A percentile compares a stretch with the other conserved stretches of the same genome.
phyloP scores from a whole-genome alignment of 1,284 basidiomycete genomes.

The Inonotus obliquus region DNA sequence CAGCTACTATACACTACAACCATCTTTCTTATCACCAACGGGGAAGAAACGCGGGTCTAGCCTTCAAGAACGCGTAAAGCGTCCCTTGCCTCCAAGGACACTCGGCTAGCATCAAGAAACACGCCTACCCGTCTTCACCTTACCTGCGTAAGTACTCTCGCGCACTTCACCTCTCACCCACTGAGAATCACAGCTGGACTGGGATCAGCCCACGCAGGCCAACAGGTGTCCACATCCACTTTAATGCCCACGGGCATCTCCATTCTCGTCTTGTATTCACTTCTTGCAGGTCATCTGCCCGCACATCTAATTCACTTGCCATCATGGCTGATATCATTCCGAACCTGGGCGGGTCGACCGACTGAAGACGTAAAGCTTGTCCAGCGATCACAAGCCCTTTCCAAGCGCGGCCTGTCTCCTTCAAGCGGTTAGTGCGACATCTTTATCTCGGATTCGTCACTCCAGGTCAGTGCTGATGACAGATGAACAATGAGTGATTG shows the following conservation, averaged over 20 bases:
- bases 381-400: background rate
- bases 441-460: too few relatives aligned
- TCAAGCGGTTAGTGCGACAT: background rate
- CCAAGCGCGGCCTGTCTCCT: background rate
- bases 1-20: background rate
- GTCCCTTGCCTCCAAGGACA: background rate
- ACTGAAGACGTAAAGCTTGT: background rate
- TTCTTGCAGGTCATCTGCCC: background rate
- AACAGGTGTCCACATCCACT: background rate
- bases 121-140: background rate
- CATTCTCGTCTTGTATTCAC: background rate
- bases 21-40: background rate
- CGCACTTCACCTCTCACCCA: background rate
- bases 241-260: background rate
- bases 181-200: background rate
- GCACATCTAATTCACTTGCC: background rate
- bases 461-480: background rate
- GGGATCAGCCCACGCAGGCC: background rate
- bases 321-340: constrained; percentile 5
- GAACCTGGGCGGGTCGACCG: background rate
- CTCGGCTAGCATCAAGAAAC: background rate
- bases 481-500: background rate
- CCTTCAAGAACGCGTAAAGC: background rate
- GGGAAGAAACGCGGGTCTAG: background rate
- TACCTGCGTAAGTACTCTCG: too few relatives aligned